These are phyloP conservation scores for Taxillus chinensis DNA, from an alignment of 164 flowering plant species.

Conservation along the genomic window DNA sequence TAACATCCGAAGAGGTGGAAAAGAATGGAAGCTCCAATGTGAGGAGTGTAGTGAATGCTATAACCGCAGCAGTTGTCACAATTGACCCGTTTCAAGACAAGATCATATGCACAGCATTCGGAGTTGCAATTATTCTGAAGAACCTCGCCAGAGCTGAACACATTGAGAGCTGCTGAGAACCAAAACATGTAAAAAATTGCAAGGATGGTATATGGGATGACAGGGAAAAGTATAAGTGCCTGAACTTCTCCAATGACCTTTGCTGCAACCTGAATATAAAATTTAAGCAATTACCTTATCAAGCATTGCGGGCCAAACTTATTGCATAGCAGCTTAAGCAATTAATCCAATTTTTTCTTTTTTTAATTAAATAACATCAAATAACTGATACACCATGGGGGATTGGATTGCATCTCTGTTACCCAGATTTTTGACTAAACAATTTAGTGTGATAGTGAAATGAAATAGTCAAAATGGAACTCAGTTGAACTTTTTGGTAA, in stretches of 20 bases:
- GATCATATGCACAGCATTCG: slow-evolving; percentile 88
- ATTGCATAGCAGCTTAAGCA: too few species aligned
- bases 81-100: slow-evolving; percentile 40
- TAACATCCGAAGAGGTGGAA: slow-evolving; percentile 89
- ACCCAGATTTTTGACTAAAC: too few species aligned
- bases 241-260: slow-evolving; percentile 95
- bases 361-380: too few species aligned
- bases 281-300: slow-evolving; percentile 2
- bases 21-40: slow-evolving; percentile 65
- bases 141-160: slow-evolving; percentile 79
- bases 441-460: too few species aligned
- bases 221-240: slow-evolving; percentile 81
- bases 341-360: too few species aligned
- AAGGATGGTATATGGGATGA: slow-evolving; percentile 66
- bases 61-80: slow-evolving; percentile 92
- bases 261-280: slow-evolving; percentile 76
- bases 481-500: too few species aligned
- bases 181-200: slow-evolving; percentile 86
- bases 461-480: too few species aligned
- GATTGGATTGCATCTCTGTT: too few species aligned
- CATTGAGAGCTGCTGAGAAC: slow-evolving; percentile 79
- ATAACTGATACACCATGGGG: too few species aligned
- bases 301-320: not conserved
- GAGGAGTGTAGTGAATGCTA: slow-evolving; percentile 76
- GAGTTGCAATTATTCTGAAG: slow-evolving; percentile 60